phyloP scores from a whole-genome alignment of 2,329 filamentous ascomycete genomes.

The Sordariomycetes sp. region DNA sequence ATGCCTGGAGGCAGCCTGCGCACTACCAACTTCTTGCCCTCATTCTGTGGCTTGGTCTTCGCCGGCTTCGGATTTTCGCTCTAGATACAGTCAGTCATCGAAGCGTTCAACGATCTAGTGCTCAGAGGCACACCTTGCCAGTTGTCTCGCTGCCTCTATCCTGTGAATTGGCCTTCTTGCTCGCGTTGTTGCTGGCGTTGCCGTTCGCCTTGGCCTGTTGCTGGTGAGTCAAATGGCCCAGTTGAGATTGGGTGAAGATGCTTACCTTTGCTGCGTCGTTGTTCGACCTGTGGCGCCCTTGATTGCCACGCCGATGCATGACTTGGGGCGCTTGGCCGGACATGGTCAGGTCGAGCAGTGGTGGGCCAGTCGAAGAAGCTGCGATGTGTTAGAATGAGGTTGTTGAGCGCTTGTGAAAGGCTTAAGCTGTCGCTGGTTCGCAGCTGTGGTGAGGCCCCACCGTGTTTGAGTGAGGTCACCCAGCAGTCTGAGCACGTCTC shows the following conservation, averaged over 20 bases:
- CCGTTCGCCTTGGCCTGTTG: background rate
- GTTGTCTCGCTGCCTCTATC: slow-evolving; percentile 1
- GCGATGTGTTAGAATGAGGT: background rate
- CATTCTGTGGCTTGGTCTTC: slow-evolving; percentile 21
- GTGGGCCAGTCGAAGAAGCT: no score
- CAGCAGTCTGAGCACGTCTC: no score
- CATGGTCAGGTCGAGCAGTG: no score
- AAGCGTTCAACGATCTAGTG: background rate
- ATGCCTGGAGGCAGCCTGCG: slow-evolving; percentile 80
- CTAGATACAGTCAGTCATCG: background rate
- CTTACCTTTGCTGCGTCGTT: slow-evolving; percentile 1
- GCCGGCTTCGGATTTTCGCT: slow-evolving; percentile 13
- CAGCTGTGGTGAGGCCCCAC: no score
- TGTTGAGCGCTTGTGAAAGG: no score
- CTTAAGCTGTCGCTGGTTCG: no score
- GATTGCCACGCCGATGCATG: background rate
- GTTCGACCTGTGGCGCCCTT: background rate
- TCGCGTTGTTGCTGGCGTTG: background rate
- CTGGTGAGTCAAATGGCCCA: background rate
- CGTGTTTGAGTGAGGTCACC: no score
- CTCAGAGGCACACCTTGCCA: slow-evolving; percentile 1
- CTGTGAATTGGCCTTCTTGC: background rate
- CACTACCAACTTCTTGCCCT: slow-evolving; percentile 73
- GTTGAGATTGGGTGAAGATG: no score
- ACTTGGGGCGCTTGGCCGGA: background rate